Conservation (phyloP, 495 filamentous ascomycete genomes). For the Tuber aestivum region DNA sequence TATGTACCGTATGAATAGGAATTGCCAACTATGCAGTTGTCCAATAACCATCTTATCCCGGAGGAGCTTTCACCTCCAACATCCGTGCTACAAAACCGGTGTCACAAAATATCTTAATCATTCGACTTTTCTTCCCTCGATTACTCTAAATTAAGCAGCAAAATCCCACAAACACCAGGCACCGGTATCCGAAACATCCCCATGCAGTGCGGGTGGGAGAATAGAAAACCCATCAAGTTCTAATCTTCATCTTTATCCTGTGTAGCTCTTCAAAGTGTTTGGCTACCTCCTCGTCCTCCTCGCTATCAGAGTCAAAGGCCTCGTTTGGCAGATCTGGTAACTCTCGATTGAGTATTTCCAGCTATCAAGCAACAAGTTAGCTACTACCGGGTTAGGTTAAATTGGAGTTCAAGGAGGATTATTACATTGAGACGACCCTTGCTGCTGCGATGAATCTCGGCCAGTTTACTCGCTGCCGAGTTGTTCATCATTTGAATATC, state of each 20-base stretch:
- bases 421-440: conserved; percentile 19
- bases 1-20: neutral
- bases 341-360: conserved; percentile 29
- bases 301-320: conserved; percentile 23
- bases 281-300: conserved; percentile 33
- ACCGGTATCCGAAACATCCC: neutral
- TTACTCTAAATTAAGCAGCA: neutral
- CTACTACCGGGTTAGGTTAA: neutral
- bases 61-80: neutral
- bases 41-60: neutral
- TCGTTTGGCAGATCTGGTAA: conserved; percentile 31
- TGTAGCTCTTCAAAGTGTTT: conserved; percentile 31
- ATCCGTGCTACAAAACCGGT: neutral
- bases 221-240: neutral
- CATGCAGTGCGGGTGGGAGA: neutral
- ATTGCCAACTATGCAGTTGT: neutral
- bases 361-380: conserved; percentile 20
- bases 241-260: conserved; percentile 26
- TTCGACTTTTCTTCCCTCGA: neutral
- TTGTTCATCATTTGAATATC: conserved; percentile 69
- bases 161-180: neutral
- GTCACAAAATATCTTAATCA: neutral
- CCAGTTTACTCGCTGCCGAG: conserved; percentile 72
- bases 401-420: conserved; percentile 4
- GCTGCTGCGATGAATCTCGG: conserved; percentile 60